A percentile compares a stretch with the other conserved stretches of the same genome.
These are phyloP conservation scores for Thymus quinquecostatus DNA, from an alignment of 257 asterid genomes.

Conservation along the genomic window DNA sequence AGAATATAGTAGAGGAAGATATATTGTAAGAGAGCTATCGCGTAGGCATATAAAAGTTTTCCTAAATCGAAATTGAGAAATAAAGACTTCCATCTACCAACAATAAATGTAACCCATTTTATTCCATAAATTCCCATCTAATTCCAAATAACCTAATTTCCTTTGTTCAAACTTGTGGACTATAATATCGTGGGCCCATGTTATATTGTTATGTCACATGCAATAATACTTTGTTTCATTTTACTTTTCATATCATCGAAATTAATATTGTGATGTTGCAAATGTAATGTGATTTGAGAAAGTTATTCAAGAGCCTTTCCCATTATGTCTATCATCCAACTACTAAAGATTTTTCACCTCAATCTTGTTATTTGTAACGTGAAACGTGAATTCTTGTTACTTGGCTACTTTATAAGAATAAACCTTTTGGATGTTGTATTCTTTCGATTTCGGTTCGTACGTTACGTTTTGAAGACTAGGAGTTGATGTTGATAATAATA, in stretches of 20 bases:
- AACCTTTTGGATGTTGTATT: too few relatives aligned
- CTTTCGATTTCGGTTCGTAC: too few relatives aligned
- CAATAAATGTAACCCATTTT: slow-evolving; percentile 28
- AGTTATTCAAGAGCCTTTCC: slow-evolving; percentile 31
- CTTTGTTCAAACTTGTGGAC: slow-evolving; percentile 38
- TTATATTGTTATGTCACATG: slow-evolving; percentile 30
- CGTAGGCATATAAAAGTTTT: slow-evolving; percentile 26
- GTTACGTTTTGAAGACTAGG: too few relatives aligned
- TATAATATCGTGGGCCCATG: slow-evolving; percentile 26
- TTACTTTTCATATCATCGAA: neutral
- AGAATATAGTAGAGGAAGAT: neutral
- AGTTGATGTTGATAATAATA: too few relatives aligned
- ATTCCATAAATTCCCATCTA: slow-evolving; percentile 36
- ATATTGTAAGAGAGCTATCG: slow-evolving; percentile 11
- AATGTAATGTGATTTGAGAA: slow-evolving; percentile 18
- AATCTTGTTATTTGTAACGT: neutral
- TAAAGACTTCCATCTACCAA: slow-evolving; percentile 35
- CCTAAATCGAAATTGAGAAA: neutral
- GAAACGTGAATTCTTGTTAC: neutral
- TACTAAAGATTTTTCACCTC: slow-evolving; percentile 16
- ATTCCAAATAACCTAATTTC: slow-evolving; percentile 34
- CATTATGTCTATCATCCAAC: slow-evolving; percentile 29
- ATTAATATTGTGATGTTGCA: neutral
- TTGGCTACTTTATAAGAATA: neutral
- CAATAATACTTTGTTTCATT: neutral